A percentile compares a stretch with the other conserved stretches of the same genome.
Conservation (phyloP, 306 rosid genomes). For the Vigna radiata region DNA sequence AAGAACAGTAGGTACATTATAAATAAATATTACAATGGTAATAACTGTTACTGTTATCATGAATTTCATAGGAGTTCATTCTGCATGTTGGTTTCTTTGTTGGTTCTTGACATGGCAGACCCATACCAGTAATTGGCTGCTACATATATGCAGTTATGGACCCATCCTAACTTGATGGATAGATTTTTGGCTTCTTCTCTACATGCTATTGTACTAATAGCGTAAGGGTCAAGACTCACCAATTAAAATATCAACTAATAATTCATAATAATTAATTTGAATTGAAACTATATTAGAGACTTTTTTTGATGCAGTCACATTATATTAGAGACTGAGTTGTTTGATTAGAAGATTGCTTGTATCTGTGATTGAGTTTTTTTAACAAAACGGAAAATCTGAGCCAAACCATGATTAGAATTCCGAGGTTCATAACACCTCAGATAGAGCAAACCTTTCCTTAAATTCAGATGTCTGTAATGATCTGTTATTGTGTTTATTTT, state of each 20-base stretch:
- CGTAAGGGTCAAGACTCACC: slow-evolving; percentile 21
- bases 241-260: slow-evolving; percentile 13
- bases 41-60: background rate
- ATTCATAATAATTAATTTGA: background rate
- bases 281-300: background rate
- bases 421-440: slow-evolving; percentile 22
- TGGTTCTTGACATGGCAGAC: slow-evolving; percentile 12
- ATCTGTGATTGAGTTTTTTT: too few species aligned
- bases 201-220: slow-evolving; percentile 19
- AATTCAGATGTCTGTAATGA: slow-evolving; percentile 28
- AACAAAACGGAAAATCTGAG: slow-evolving; percentile 24
- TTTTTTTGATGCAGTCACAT: too few species aligned
- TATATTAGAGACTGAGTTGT: slow-evolving; percentile 25
- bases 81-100: slow-evolving; percentile 21
- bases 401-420: slow-evolving; percentile 15
- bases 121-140: slow-evolving; percentile 4
- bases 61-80: slow-evolving; percentile 6
- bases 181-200: slow-evolving; percentile 18
- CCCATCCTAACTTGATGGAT: slow-evolving; percentile 24
- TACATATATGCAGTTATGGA: slow-evolving; percentile 12
- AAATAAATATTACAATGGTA: background rate
- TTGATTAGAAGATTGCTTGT: background rate
- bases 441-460: slow-evolving; percentile 26
- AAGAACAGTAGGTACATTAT: background rate
- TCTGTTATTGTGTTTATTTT: slow-evolving; percentile 9